Evolutionary conservation across 345 rosid species (phyloP).

Genomic region (Euphorbia pulcherrima): DNA sequence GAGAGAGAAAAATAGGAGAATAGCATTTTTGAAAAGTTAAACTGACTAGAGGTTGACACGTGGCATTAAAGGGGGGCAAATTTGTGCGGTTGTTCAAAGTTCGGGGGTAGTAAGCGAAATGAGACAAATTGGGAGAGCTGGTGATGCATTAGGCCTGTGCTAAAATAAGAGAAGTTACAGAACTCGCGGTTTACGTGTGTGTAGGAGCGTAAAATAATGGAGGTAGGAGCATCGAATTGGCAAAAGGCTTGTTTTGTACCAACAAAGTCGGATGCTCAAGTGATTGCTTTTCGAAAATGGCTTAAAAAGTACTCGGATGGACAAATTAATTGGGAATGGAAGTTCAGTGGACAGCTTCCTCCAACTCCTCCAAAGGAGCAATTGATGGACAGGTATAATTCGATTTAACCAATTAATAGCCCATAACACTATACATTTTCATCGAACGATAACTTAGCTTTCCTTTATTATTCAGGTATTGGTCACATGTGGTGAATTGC

Average conservation of each 20-base stretch:
- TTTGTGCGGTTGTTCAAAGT: too few relatives aligned
- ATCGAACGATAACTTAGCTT: neutral
- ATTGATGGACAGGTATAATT: conserved; percentile 76
- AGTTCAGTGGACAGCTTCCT: conserved; percentile 56
- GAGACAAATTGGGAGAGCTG: too few relatives aligned
- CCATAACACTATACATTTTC: neutral
- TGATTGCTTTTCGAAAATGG: conserved; percentile 79
- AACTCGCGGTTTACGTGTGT: neutral
- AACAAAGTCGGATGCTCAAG: conserved; percentile 66
- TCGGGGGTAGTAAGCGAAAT: too few relatives aligned
- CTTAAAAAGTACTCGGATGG: conserved; percentile 57
- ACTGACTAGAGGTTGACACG: too few relatives aligned
- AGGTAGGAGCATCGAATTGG: conserved; percentile 69
- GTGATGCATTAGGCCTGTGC: too few relatives aligned
- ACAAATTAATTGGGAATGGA: conserved; percentile 71
- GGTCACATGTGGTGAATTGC: conserved; percentile 73
- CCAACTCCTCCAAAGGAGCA: conserved; percentile 72
- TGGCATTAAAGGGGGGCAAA: too few relatives aligned
- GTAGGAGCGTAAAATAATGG: conserved; percentile 80
- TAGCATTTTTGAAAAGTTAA: too few relatives aligned
- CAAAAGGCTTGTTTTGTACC: conserved; percentile 79
- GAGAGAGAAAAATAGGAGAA: too few relatives aligned
- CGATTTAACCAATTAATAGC: neutral
- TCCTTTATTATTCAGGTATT: conserved; percentile 10
- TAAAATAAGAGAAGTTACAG: too few relatives aligned